These are phyloP conservation scores for Lophiostoma macrostomum DNA, from an alignment of 495 filamentous ascomycete species.

Conservation along the genomic window DNA sequence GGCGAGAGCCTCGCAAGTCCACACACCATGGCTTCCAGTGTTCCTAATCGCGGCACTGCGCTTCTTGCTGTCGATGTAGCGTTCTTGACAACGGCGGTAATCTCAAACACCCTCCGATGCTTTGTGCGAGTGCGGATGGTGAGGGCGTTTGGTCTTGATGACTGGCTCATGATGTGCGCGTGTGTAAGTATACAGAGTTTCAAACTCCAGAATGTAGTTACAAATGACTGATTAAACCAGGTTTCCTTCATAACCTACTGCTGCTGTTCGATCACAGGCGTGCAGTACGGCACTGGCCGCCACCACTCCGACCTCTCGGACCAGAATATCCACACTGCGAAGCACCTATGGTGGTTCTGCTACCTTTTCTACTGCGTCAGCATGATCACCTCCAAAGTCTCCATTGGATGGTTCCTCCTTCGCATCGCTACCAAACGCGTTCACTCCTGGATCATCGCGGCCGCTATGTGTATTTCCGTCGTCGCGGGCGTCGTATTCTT, in stretches of 20 bases:
- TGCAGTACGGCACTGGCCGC: slow-evolving; percentile 15
- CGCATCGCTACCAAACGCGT: slow-evolving; percentile 17
- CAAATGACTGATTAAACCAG: background rate
- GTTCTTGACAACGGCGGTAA: slow-evolving; percentile 8
- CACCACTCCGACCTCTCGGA: slow-evolving; percentile 6
- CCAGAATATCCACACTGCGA: background rate
- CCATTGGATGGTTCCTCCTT: slow-evolving; percentile 28
- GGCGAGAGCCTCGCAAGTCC: too few relatives aligned
- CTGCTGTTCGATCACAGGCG: slow-evolving; percentile 12
- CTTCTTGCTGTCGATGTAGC: slow-evolving; percentile 21
- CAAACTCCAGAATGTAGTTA: background rate
- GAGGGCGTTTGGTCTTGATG: slow-evolving; percentile 21
- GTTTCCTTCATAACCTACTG: slow-evolving; percentile 8
- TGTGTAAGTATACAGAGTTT: background rate
- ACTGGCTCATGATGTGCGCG: slow-evolving; percentile 20
- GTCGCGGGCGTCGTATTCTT: slow-evolving; percentile 15
- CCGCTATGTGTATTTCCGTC: slow-evolving; percentile 16
- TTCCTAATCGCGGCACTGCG: slow-evolving; percentile 15
- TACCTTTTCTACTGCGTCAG: slow-evolving; percentile 24
- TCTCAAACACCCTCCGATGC: slow-evolving; percentile 15
- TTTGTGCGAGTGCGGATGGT: slow-evolving; percentile 23
- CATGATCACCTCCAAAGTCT: slow-evolving; percentile 18
- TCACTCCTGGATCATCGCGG: slow-evolving; percentile 11
- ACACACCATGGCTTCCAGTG: background rate
- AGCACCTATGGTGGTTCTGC: slow-evolving; percentile 21